Conservation (phyloP, 495 filamentous ascomycete species). For the Entonaema liquescens region DNA sequence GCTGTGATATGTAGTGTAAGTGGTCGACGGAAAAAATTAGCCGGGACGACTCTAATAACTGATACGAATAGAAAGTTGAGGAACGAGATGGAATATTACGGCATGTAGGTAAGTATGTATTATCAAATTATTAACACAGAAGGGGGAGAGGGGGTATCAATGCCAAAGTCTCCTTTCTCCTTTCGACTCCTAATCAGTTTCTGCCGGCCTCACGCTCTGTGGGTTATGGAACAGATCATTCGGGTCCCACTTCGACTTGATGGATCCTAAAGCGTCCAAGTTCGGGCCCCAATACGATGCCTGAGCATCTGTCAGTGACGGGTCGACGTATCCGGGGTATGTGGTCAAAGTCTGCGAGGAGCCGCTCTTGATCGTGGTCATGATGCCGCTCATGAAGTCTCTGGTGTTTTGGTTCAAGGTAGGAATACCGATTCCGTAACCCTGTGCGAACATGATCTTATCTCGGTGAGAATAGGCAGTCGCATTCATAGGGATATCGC, state of each 20-base stretch:
- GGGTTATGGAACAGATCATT: constrained; percentile 69
- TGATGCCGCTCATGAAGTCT: constrained; percentile 60
- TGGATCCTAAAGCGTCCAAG: constrained; percentile 53
- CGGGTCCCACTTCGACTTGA: constrained; percentile 67
- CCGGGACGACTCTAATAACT: not conserved
- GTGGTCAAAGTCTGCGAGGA: constrained; percentile 53
- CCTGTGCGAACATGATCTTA: constrained; percentile 66
- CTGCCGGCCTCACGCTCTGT: constrained; percentile 60
- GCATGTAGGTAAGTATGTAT: constrained; percentile 17
- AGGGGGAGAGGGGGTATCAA: constrained; percentile 29
- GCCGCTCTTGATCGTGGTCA: constrained; percentile 49
- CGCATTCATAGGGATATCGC: constrained; percentile 52
- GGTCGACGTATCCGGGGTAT: constrained; percentile 80
- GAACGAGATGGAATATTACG: constrained; percentile 9
- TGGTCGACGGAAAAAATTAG: not conserved
- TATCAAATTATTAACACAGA: constrained; percentile 34
- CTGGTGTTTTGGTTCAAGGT: constrained; percentile 50
- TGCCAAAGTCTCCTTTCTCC: constrained; percentile 15
- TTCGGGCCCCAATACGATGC: constrained; percentile 66
- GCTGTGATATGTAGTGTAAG: not conserved
- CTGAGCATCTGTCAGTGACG: constrained; percentile 58
- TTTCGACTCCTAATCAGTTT: constrained; percentile 43
- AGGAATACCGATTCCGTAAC: constrained; percentile 63
- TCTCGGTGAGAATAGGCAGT: constrained; percentile 68
- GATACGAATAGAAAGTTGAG: not conserved